Conservation (phyloP, 352 stramenopile species). For the Phytophthora kernoviae region DNA sequence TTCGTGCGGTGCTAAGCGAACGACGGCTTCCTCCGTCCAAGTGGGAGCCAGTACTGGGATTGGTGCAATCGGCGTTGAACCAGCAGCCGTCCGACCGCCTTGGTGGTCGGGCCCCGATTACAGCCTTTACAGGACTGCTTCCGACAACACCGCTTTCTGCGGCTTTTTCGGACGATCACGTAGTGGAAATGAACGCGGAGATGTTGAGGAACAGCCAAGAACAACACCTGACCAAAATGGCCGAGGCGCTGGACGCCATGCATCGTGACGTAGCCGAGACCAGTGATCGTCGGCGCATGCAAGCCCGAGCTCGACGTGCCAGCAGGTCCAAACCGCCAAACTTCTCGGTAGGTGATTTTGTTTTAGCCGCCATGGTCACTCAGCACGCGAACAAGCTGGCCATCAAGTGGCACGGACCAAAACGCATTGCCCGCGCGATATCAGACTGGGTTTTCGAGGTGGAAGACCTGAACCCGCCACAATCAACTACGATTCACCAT, state of each 20-base stretch:
- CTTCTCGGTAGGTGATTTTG: constrained; percentile 8
- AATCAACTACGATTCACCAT: not conserved
- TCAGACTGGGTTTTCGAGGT: constrained; percentile 10
- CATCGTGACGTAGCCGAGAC: not conserved
- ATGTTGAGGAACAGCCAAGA: not conserved
- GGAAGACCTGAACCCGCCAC: constrained; percentile 4
- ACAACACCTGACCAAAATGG: not conserved
- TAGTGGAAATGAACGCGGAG: too few species aligned
- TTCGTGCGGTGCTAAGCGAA: constrained; percentile 1
- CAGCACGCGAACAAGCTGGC: constrained; percentile 4
- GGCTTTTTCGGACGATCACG: not conserved
- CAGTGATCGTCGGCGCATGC: not conserved
- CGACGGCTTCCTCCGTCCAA: not conserved
- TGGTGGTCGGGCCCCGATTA: not conserved
- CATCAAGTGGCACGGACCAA: not conserved
- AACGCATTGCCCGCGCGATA: not conserved
- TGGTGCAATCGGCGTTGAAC: not conserved
- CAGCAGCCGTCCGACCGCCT: not conserved
- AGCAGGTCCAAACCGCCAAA: not conserved
- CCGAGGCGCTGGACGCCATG: not conserved
- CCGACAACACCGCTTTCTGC: not conserved
- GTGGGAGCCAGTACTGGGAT: not conserved
- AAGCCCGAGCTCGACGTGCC: not conserved
- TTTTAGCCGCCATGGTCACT: not conserved
- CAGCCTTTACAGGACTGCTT: not conserved